Percentiles rank a stretch among this genome's conserved stretches.
These are phyloP conservation scores for Hymenoscyphus fraxineus DNA, from an alignment of 2,329 filamentous ascomycete genomes.

Conservation along the genomic window DNA sequence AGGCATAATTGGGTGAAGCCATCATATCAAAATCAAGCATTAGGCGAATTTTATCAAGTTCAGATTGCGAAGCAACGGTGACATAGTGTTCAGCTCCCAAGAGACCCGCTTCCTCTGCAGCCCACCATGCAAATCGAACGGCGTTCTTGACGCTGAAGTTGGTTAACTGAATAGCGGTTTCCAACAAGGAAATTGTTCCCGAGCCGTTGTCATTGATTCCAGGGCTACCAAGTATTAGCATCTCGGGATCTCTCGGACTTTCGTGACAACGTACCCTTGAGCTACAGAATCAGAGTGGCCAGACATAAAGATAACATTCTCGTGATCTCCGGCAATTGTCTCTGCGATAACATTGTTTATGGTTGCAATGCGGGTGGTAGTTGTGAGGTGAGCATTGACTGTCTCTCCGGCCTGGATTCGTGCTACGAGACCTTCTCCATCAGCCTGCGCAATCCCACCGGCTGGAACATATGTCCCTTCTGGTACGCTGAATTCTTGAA, in stretches of 20 bases:
- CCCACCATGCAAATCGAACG: conserved; percentile 65
- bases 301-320: conserved; percentile 62
- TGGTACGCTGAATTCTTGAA: conserved; percentile 48
- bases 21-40: conserved; percentile 50
- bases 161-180: conserved; percentile 55
- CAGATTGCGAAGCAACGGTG: conserved; percentile 45
- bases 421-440: conserved; percentile 25
- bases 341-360: conserved; percentile 56
- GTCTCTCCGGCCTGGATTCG: conserved; percentile 13
- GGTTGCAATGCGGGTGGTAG: neutral
- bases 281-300: conserved; percentile 59
- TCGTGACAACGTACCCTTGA: conserved; percentile 36
- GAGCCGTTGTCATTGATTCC: conserved; percentile 38
- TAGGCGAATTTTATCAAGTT: conserved; percentile 59
- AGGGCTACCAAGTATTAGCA: conserved; percentile 37
- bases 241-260: too few species aligned
- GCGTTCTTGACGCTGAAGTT: conserved; percentile 58
- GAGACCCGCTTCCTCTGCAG: conserved; percentile 61
- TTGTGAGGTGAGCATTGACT: conserved; percentile 16
- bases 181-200: conserved; percentile 47
- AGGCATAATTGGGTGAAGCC: conserved; percentile 59
- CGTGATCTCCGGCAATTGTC: conserved; percentile 52
- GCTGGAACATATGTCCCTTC: conserved; percentile 44
- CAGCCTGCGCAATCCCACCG: conserved; percentile 43
- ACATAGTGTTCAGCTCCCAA: conserved; percentile 60